Base-by-base conservation (phyloP, 176 grass and related monocot species). In the Oryza longistaminata region DNA sequence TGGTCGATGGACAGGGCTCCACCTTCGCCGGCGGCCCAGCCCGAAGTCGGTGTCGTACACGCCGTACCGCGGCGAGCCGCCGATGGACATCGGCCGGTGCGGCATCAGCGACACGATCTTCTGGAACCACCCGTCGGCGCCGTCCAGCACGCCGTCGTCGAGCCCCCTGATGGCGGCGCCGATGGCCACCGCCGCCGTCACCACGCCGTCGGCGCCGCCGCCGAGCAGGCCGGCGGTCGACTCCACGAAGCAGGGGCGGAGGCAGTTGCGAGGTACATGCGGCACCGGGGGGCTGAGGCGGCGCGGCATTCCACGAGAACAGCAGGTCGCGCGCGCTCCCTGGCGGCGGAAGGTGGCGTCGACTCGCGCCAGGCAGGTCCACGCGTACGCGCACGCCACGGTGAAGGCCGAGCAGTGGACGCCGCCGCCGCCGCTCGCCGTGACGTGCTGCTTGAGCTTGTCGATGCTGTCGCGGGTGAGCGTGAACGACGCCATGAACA, bases 361-460 rank as follows among this genome's bases (percentile, higher is more conserved):
- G 9, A 80, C 73, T 58, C 81, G 76, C 61, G 85, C 76, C 22
- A 99, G 88, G 81, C 96, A 96, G 22, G 87, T 75, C 96, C 96
- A 99, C 68, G 93, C 93, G 49, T 90, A 92, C n/a, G 96, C 93
- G 73, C 96, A 96, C 39, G 93, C 93, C 86, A 94, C 96, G 35
- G 91, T 92, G 65, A 99, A 99, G 29, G 91, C 78, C 11, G 96
- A 99, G 88, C 88, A 87, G 88, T 94, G 96, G 26, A 68, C 19
- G 25, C 66, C 71, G 25, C 42, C 19, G 25, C 61, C 71, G 25
- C 66, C 75, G 13, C 58, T 2, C 34, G 79, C 62, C 45, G 71
- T 25, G 37, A 95, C 86, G 3, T 66, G 85, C 48, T 82, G 78
- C 81, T 99, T 99, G 25, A 99, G 84, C 48, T n/a, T 64, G 14